Base-by-base conservation (phyloP, 768 basidiomycete species). In the Lepiota brunneoincarnata region DNA sequence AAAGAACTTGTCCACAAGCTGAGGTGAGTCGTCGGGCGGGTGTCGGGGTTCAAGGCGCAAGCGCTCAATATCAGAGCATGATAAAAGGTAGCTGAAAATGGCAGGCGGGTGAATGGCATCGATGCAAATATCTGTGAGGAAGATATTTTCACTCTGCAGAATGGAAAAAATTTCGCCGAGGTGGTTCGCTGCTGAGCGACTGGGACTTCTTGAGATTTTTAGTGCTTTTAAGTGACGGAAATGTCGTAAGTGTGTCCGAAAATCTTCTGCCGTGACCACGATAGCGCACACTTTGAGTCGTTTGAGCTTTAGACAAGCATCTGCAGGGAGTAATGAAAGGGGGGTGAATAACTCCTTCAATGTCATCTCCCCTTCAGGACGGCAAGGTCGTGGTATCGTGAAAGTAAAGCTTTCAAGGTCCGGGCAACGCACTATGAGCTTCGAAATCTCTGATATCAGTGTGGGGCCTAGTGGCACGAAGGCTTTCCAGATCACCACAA, bases 331-430 rank as follows among this genome's bases (percentile, higher is more conserved):
- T 11, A 11, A 31, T 2, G 20, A 26, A 11, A 24, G 12, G 24
- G 49, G n/a, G n/a, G n/a, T n/a, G n/a, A n/a, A n/a, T n/a, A n/a
- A n/a, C n/a, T n/a, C n/a, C n/a, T n/a, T n/a, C n/a, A n/a, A n/a
- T n/a, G n/a, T n/a, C n/a, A n/a, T n/a, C n/a, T n/a, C n/a, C n/a
- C n/a, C n/a, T n/a, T n/a, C n/a, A n/a, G n/a, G n/a, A n/a, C n/a
- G n/a, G n/a, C n/a, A n/a, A n/a, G n/a, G n/a, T n/a, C n/a, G n/a
- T n/a, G n/a, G n/a, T n/a, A n/a, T n/a, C n/a, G n/a, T n/a, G n/a
- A n/a, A n/a, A n/a, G n/a, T n/a, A n/a, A n/a, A 49, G 17, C 35
- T 49, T 14, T 49, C 48, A 35, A 48, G 28, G 31, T 48, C 34
- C 1, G 46, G 46, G 37, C n/a, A 35, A 17, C 28, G 11, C 20